Base-by-base conservation (phyloP, 306 rosid genomes). In the Glycine tomentella region DNA sequence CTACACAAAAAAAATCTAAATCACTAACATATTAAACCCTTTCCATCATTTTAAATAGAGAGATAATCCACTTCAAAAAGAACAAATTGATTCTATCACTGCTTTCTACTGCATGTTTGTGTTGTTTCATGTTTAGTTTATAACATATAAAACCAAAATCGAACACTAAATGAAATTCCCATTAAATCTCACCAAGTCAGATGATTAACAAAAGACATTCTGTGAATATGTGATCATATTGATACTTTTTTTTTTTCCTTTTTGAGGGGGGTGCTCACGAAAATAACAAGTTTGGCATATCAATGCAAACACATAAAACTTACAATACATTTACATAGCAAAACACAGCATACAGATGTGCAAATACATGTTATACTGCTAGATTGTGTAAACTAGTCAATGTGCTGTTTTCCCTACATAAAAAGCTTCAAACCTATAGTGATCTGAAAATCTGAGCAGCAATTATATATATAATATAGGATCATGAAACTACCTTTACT, bases 401-500 rank as follows among this genome's bases (percentile, higher is more conserved):
- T 51, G 55, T 38, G 69, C 62, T 15, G 8, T 48, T 82, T 80
- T 3, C 79, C 50, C 78, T 61, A 82, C 78, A 82, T 17, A 69
- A 33, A 33, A 44, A 75, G 59, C 51, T 56, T 59, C 86, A 87
- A 82, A 68, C 95, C 92, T 83, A 80, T n/a, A 84, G 70, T 33
- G 75, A 87, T 83, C 86, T 84, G 69, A 74, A 82, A 75, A 79
- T 75, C 74, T 59, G 51, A 82, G 80, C 81, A 83, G 90, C 53
- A 88, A 76, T 87, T 88, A 86, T 78, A 89, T 25, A 25, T 88
- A 81, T 90, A 87, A 87, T 85, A 85, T 86, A 89, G 94, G 98
- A 85, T 91, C 87, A 74, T 90, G 99, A 90, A 93, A 88, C 98
- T 96, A 96, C 99, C 99, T 96, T 93, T 88, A 93, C 89, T 85